Evolutionary conservation across 352 stramenopile species (phyloP).

Genomic region (Phytophthora sansomeana): DNA sequence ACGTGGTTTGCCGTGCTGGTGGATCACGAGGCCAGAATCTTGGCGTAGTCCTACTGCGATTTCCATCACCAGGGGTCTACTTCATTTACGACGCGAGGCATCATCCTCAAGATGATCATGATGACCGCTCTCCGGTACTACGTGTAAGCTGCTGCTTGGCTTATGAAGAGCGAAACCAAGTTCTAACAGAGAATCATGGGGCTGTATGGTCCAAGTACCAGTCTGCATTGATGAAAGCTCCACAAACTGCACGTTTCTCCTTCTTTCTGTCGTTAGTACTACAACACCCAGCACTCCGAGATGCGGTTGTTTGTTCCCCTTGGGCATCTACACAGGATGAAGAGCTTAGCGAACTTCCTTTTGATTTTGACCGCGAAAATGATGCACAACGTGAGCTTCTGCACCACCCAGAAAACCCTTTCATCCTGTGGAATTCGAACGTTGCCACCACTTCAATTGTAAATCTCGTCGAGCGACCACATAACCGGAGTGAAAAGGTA

Average conservation of each 20-base stretch:
- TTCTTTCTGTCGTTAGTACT: conserved; percentile 33
- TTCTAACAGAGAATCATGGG: conserved; percentile 19
- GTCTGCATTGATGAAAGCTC: conserved; percentile 6
- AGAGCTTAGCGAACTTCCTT: conserved; percentile 8
- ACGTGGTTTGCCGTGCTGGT: conserved; percentile 1
- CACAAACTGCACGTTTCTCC: conserved; percentile 25
- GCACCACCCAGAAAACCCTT: conserved; percentile 13
- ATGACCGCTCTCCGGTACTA: conserved; percentile 8
- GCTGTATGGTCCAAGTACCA: conserved; percentile 28
- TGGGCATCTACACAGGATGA: conserved; percentile 19
- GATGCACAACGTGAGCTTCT: conserved; percentile 19
- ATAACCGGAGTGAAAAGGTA: background rate
- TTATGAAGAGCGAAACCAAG: conserved; percentile 6
- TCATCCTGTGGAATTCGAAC: conserved; percentile 26
- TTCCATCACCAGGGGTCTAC: conserved; percentile 27
- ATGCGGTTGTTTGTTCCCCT: conserved; percentile 26
- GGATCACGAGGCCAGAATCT: conserved; percentile 10
- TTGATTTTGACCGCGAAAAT: conserved; percentile 35
- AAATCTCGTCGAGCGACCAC: background rate
- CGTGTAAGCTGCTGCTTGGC: conserved; percentile 23
- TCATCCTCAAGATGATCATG: conserved; percentile 1
- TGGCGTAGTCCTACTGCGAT: conserved; percentile 16
- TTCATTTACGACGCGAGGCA: conserved; percentile 18
- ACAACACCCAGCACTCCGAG: conserved; percentile 11
- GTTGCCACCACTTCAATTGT: conserved; percentile 3